These are phyloP conservation scores for Salix brachista DNA, from an alignment of 345 rosid species.

Conservation along the genomic window DNA sequence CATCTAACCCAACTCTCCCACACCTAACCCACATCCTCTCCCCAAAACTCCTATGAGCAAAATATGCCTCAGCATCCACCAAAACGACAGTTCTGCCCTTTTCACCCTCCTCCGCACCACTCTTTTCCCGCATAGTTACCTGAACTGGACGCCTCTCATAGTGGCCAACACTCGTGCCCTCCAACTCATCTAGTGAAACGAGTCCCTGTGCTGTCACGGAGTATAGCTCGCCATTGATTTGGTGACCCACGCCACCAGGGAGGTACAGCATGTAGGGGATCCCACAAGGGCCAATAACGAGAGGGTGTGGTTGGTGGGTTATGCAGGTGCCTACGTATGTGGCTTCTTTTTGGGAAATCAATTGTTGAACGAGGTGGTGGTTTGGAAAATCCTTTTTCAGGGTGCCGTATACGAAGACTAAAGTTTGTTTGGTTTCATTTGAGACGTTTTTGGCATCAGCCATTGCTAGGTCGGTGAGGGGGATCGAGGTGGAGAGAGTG, in stretches of 20 bases:
- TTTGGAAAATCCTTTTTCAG: conserved; percentile 51
- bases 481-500: too few species aligned
- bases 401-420: conserved; percentile 68
- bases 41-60: conserved; percentile 52
- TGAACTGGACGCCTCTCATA: conserved; percentile 60
- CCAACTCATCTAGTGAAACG: conserved; percentile 52
- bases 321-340: conserved; percentile 37
- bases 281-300: conserved; percentile 65
- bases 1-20: conserved; percentile 45
- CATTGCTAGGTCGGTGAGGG: conserved; percentile 1
- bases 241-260: conserved; percentile 42
- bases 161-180: conserved; percentile 53
- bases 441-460: background rate
- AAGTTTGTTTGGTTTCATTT: conserved; percentile 2
- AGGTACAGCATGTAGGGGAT: conserved; percentile 66
- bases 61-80: conserved; percentile 59
- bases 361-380: conserved; percentile 39
- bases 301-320: conserved; percentile 49
- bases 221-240: conserved; percentile 65
- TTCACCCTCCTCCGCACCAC: conserved; percentile 2
- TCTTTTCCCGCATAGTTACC: conserved; percentile 13
- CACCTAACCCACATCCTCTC: conserved; percentile 55
- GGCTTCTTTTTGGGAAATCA: conserved; percentile 45
- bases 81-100: conserved; percentile 13
- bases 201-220: conserved; percentile 50